Conservation (phyloP, 2,329 filamentous ascomycete species). For the Leptosphaerulina australis region DNA sequence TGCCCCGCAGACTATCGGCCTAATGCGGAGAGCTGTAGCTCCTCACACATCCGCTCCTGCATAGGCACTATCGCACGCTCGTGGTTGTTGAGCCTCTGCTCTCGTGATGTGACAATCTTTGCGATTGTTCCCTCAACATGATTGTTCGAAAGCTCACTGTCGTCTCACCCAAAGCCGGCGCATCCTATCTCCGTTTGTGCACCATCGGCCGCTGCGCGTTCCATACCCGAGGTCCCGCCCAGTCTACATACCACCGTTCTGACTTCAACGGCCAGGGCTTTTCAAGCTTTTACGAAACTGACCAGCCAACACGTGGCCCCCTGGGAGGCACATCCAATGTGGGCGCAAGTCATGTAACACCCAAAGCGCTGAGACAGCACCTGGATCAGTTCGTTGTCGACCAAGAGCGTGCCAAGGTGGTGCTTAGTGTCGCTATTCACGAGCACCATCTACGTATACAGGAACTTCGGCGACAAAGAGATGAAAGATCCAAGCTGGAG, state of each 20-base stretch:
- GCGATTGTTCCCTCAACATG: slow-evolving; percentile 27
- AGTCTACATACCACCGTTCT: slow-evolving; percentile 62
- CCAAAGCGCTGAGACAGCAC: slow-evolving; percentile 77
- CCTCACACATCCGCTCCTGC: slow-evolving; percentile 19
- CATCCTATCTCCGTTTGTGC: slow-evolving; percentile 49
- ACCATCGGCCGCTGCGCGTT: slow-evolving; percentile 42
- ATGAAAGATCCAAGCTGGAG: slow-evolving; percentile 76
- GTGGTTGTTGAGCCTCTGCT: slow-evolving; percentile 18
- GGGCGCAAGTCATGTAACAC: slow-evolving; percentile 65
- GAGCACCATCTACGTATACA: slow-evolving; percentile 94
- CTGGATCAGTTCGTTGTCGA: slow-evolving; percentile 96
- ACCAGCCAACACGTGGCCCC: slow-evolving; percentile 66
- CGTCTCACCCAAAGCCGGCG: slow-evolving; percentile 49
- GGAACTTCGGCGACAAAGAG: slow-evolving; percentile 73
- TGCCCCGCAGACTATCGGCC: slow-evolving; percentile 21
- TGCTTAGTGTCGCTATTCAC: slow-evolving; percentile 89
- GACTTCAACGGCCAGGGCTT: slow-evolving; percentile 69
- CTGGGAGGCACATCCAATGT: slow-evolving; percentile 64
- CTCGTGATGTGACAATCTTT: slow-evolving; percentile 24
- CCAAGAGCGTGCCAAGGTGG: slow-evolving; percentile 92
- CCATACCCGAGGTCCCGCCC: slow-evolving; percentile 42
- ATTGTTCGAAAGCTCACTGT: slow-evolving; percentile 32
- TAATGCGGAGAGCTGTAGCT: slow-evolving; percentile 34
- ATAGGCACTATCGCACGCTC: slow-evolving; percentile 14
- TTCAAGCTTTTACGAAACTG: slow-evolving; percentile 67